Base-by-base conservation (phyloP, 345 rosid species). In the Ailanthus altissimus region DNA sequence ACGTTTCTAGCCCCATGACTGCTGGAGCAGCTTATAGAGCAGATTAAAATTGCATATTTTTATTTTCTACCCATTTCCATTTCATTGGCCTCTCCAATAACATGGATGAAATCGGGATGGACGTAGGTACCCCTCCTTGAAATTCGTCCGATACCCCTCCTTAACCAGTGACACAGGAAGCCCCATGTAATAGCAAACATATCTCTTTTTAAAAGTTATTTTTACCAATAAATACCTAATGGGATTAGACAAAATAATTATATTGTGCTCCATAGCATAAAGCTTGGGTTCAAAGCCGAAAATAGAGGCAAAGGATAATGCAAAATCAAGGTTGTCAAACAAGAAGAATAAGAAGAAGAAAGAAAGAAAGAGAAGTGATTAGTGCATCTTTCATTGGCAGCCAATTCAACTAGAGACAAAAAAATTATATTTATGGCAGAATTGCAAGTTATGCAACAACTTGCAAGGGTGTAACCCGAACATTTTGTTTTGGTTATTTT, bases 351-450 rank as follows among this genome's bases (percentile, higher is more conserved):
- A 32, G 38, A 1, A 32, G 3, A 32, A 32, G 38, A 32, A 32
- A 32, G 38, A 32, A 32, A 32, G 18, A 36, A 62, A 32, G 20
- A 11, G 20, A 70, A 53, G 18, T 62, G 67, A 73, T 47, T 16
- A 47, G 3, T 28, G 45, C 68, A 46, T 20, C 25, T 32, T 56
- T 42, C 64, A 21, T 16, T 14, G 38, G 53, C 15, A 57, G 23
- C 51, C 75, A 57, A 42, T 57, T 40, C 8, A 72, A 14, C 2
- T 40, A 40, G 28, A 63, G 6, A 40, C 25, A 54, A 20, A 10
- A 58, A 42, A 73, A 46, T 18, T 53, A 60, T 46, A 60, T 46
- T 60, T 58, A 62, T 46, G 42, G 65, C 46, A 70, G 62, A 38
- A 51, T 26, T 6, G 32, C 58, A 69, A 53, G 16, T 15, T 70